Percentiles rank a stretch among this genome's conserved stretches.
phyloP scores from a whole-genome alignment of 257 asterid genomes.

The Gentiana straminea region DNA sequence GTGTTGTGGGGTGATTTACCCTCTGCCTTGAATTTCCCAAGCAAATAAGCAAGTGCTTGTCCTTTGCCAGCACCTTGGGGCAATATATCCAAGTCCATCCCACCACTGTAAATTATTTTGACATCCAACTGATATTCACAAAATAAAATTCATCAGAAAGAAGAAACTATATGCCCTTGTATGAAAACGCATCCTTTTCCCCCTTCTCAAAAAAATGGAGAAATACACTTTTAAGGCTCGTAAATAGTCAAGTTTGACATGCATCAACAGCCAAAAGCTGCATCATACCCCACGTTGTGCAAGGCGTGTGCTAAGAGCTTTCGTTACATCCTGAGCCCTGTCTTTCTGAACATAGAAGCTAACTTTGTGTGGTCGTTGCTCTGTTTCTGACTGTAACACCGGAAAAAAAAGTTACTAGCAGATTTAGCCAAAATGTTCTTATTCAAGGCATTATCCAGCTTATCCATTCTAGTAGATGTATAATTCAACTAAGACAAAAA shows the following conservation, averaged over 20 bases:
- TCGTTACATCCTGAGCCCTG: constrained; percentile 54
- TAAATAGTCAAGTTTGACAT: neutral
- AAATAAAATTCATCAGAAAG: constrained; percentile 9
- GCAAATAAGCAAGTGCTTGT: constrained; percentile 97
- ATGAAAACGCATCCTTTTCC: too few species aligned
- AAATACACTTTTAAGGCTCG: too few species aligned
- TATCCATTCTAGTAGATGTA: neutral
- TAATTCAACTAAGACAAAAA: neutral
- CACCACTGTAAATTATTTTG: constrained; percentile 96
- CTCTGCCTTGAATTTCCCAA: constrained; percentile 49
- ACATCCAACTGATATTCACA: constrained; percentile 66
- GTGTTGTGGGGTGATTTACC: constrained; percentile 70
- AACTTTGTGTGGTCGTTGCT: constrained; percentile 93
- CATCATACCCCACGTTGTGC: constrained; percentile 72
- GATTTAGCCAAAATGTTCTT: neutral
- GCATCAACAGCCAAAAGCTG: constrained; percentile 9
- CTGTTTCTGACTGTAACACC: constrained; percentile 77
- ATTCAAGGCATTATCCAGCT: neutral
- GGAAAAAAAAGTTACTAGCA: constrained; percentile 16
- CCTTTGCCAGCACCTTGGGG: constrained; percentile 99
- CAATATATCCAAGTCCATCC: constrained; percentile 88
- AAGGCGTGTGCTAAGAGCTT: constrained; percentile 43
- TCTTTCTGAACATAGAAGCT: constrained; percentile 82
- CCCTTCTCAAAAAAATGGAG: too few species aligned
- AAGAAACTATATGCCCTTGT: constrained; percentile 2